These are phyloP conservation scores for Dryas integrifolia DNA, from an alignment of 331 rosid genomes.

Conservation along the genomic window DNA sequence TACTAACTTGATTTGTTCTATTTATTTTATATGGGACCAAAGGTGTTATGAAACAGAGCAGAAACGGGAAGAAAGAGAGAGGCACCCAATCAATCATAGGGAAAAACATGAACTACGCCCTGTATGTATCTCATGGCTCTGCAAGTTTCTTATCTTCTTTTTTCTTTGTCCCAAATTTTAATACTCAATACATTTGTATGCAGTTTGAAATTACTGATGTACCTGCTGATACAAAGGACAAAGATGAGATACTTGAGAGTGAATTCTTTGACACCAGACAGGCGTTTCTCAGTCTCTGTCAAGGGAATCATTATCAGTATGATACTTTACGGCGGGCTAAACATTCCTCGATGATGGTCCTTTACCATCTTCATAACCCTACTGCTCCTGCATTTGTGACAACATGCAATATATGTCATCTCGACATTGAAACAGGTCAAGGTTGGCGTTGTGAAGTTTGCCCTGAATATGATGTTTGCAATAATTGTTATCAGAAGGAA, in stretches of 20 bases:
- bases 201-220: constrained; percentile 75
- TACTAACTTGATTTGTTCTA: constrained; percentile 1
- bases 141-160: too few species aligned
- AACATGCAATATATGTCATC: constrained; percentile 70
- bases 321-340: constrained; percentile 96
- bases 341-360: constrained; percentile 98
- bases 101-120: constrained; percentile 69
- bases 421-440: constrained; percentile 92
- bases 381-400: constrained; percentile 92
- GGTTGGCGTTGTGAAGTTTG: constrained; percentile 98
- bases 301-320: constrained; percentile 95
- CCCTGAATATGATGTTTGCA: constrained; percentile 90
- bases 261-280: constrained; percentile 96
- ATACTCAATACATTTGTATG: constrained; percentile 15
- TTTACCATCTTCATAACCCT: constrained; percentile 97
- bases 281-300: constrained; percentile 94
- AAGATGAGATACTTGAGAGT: constrained; percentile 91
- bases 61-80: constrained; percentile 82
- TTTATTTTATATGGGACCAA: constrained; percentile 9
- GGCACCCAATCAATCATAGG: constrained; percentile 74
- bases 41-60: constrained; percentile 83
- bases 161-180: neutral
- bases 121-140: constrained; percentile 39
- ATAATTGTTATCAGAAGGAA: constrained; percentile 85
- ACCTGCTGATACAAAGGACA: constrained; percentile 78